Evolutionary conservation across 2,329 filamentous ascomycete genomes (phyloP), one percentile per base, ranked within the genome.

Genomic region (Sporothrix humicola): DNA sequence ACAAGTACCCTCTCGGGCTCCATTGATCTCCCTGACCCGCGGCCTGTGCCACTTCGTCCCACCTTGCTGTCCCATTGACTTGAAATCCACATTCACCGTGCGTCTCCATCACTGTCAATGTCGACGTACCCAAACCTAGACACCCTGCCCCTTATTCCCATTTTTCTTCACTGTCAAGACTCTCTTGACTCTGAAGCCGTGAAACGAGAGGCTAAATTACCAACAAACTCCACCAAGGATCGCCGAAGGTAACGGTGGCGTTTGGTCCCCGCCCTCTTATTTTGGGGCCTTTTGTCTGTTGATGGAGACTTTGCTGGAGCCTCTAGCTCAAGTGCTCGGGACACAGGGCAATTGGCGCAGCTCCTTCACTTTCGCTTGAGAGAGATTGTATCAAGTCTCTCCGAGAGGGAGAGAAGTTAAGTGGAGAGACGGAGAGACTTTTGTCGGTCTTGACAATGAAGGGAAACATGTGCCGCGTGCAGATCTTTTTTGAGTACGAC

Each of bases 31-130:
- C 58, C 31, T 61, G 58, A 44, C 37, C 13, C 37, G 31, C 58
- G 58, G 61, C 42, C 61, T 65, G 61, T 65, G 42, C 61, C 61
- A 65, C n/a, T 65, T 65, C 7, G n/a, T 65, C 42, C 9, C 61
- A 42, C 58, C 15, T 37, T 37, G 9, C 23, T 20, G 48, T 4
- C 46, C 46, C 46, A 48, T 17, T 48, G n/a, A 26, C 52, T 26
- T 37, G 31, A 37, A 37, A 37, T 37, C 31, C 31, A 37, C 7
- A 37, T 5, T 37, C 31, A 37, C 31, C 31, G 31, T 37, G 31
- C 31, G 31, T 37, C 31, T 2, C 31, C 31, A 37, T 63, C 13
- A 42, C 58, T 61, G 31, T 46, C 59, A 46, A n/a, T 65, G 42
- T 26, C n/a, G 17, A 37, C 13, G 26, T 23, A 26, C 23, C 46